Conservation (phyloP, 1,139 yeast species). For the Chernovozyma sophiae-reginae region DNA sequence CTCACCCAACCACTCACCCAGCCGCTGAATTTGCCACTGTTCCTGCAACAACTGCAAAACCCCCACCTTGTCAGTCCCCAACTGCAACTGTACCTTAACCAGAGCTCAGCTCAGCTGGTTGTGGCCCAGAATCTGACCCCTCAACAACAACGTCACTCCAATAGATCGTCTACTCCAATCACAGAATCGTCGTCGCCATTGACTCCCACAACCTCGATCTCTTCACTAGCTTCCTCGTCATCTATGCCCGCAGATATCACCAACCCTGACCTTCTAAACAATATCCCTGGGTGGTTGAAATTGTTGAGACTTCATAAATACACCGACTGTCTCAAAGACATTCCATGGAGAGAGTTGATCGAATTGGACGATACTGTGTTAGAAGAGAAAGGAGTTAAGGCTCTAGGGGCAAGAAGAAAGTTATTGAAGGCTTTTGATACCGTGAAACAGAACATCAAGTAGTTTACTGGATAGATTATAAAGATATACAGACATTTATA, state of each 20-base stretch:
- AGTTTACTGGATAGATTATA: conserved; percentile 9
- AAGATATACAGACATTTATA: not conserved
- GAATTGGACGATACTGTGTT: conserved; percentile 65
- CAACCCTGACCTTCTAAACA: conserved; percentile 59
- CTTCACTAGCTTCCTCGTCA: conserved; percentile 15
- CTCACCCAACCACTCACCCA: conserved; percentile 11
- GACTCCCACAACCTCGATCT: conserved; percentile 4
- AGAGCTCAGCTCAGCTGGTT: not conserved
- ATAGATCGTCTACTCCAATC: not conserved
- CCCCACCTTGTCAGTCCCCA: not conserved
- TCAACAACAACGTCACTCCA: conserved; percentile 1
- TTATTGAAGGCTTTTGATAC: conserved; percentile 86
- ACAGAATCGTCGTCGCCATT: conserved; percentile 4
- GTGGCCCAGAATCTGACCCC: not conserved
- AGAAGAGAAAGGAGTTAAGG: conserved; percentile 79
- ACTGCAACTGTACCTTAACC: no score
- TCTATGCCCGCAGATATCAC: conserved; percentile 65
- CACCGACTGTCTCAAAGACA: conserved; percentile 74
- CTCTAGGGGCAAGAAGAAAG: conserved; percentile 92
- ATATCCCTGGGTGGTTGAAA: conserved; percentile 91
- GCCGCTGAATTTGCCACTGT: conserved; percentile 10
- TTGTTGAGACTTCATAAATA: conserved; percentile 87
- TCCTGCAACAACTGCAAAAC: conserved; percentile 8
- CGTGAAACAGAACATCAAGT: conserved; percentile 39
- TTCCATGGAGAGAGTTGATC: conserved; percentile 77